Base-by-base conservation (phyloP, 2,329 filamentous ascomycete species). In the Fusarium xylarioides region DNA sequence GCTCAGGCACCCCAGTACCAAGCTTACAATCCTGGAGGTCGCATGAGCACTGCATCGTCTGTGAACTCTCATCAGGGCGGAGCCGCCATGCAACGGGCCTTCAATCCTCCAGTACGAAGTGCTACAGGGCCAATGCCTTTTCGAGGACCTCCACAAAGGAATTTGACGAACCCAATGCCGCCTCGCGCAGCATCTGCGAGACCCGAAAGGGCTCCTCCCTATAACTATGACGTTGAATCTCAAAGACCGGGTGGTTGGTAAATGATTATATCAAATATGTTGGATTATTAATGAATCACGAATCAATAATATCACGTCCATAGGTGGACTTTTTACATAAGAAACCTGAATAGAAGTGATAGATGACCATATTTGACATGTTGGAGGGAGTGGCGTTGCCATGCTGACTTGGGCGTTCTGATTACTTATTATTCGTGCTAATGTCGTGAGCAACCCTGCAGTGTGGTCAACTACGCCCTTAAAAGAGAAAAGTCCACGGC, bases 131-230 rank as follows among this genome's bases (percentile, higher is more conserved):
- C 82, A 8, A 71, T 82, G 19, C 78, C 81, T 32, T 75, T 77
- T 15, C 74, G 80, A 32, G 81, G 81, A 42, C 75, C 82, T 34
- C 83, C 84, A 2, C 82, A 82, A 70, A 81, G 86, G 56, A 86
- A 84, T 62, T 82, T 86, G 82, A 87, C 85, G 28, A 83, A 82
- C 8, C 83, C 84, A 8, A 74, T 82, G 60, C 80, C 81, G 19
- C 74, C 77, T 34, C 76, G 80, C 49, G 77, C 75, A 43, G 73
- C 68, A 47, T 68, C 57, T 37, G 67, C 70, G 19, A 70, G 66
- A 14, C 74, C 76, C 30, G 74, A 73, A 35, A 73, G 78, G 43
- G 74, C 71, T n/a, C 73, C 70, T 37, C 78, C 78, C 5, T 65
- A 69, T 15, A 81, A 79, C 43, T 83, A 84, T 68, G 80, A 83